These are phyloP conservation scores for Herpetospermum pedunculosum DNA, from an alignment of 306 rosid genomes.

Conservation along the genomic window DNA sequence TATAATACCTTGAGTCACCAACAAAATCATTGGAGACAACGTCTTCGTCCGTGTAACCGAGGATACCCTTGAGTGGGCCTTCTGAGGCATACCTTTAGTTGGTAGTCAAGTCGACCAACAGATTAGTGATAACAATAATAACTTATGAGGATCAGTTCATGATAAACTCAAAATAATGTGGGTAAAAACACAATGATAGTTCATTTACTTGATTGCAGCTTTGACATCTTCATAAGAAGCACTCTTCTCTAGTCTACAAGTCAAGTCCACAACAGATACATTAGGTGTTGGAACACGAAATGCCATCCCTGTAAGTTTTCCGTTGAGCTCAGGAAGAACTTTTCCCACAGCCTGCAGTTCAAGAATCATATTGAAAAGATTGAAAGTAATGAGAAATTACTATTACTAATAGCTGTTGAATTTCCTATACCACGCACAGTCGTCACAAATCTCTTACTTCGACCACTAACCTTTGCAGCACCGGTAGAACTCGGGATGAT, in stretches of 20 bases:
- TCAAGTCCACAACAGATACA: conserved; percentile 90
- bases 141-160: neutral
- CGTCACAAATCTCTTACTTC: neutral
- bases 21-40: conserved; percentile 91
- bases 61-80: conserved; percentile 77
- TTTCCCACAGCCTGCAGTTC: conserved; percentile 81
- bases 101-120: neutral
- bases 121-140: neutral
- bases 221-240: conserved; percentile 89
- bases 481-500: conserved; percentile 98
- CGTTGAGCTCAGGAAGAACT: conserved; percentile 93
- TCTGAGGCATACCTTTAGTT: conserved; percentile 67
- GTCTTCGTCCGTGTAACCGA: conserved; percentile 92
- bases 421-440: neutral
- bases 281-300: conserved; percentile 95
- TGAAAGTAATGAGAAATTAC: neutral
- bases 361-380: conserved; percentile 1
- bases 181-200: neutral
- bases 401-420: neutral
- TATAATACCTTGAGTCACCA: conserved; percentile 74
- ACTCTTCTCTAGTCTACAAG: conserved; percentile 74
- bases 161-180: neutral
- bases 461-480: conserved; percentile 71
- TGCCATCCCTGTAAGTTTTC: conserved; percentile 98
- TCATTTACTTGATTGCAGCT: conserved; percentile 62